Evolutionary conservation across 1,284 basidiomycete genomes (phyloP), one percentile per base, ranked within the genome.

Genomic region (Tilletia setariae): DNA sequence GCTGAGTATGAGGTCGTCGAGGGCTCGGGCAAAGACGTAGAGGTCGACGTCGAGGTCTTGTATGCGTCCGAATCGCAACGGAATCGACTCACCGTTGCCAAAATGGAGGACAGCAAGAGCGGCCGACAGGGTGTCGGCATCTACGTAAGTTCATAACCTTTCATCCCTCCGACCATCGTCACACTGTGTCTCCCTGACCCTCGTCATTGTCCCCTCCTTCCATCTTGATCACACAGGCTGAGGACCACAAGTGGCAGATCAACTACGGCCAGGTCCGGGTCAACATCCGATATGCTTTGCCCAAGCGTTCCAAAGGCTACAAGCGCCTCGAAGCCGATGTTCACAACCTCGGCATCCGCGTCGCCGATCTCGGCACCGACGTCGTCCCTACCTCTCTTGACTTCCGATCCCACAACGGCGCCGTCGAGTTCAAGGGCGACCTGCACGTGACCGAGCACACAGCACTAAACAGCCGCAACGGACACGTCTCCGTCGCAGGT

Each of bases 51-150:
- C 23, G 56, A 61, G 56, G 30, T 32, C 19, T 25, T 61, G 30
- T 61, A 61, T 21, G 15, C 13, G 23, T 16, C 7, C 6, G 56
- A 32, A 9, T 32, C 1, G 6, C 25, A 61, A 8, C 56, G 56
- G 30, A 32, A 61, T 21, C 56, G 30, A 16, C 11, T 61, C 28
- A 61, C 56, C 7, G 32, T 61, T 8, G 56, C 30, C 56, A 61
- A 61, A 30, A 61, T 61, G 56, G 56, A 61, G 30, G 56, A 61
- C 32, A 21, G 30, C 13, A 40, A 61, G 13, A 6, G 32, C 15
- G 56, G 56, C 28, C 56, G 28, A 40, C 30, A 32, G 56, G 56
- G 56, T 61, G 56, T 61, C 2, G 56, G 56, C 23, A 61, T 61
- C 30, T 61, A 61, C 32, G 56, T 61, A 32, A 61, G 56, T 61